Base-by-base conservation (phyloP, 1,284 basidiomycete genomes). In the Ustilago vetiveriae region DNA sequence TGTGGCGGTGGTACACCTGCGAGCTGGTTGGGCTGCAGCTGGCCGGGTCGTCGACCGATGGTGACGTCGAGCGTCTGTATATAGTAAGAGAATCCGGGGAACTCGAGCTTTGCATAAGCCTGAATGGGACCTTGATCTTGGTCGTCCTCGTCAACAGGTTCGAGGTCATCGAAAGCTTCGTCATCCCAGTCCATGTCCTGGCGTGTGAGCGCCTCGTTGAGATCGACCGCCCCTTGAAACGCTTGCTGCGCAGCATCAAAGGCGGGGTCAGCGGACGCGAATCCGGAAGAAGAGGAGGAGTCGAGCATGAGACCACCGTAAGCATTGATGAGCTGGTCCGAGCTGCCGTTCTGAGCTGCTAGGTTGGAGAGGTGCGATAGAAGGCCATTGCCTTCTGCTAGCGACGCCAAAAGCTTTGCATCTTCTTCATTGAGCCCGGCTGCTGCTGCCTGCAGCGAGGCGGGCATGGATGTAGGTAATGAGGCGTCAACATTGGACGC, bases 21-120 rank as follows among this genome's bases (percentile, higher is more conserved):
- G 2, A 54, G 41, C 16, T 66, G 67, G 11, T 55, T 54, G 11
- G 24, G 69, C 32, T 67, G 60, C 30, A 72, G 40, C 47, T 78
- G 59, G 21, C 74, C 74, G 77, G 82, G 82, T 74, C 86, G 78
- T 84, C 90, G 79, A 72, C 87, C 83, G 84, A 89, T 91, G 56
- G 90, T 83, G 55, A 91, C 88, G 24, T 87, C 87, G 84, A 90
- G 74, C 82, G 89, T 92, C 83, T 92, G 91, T 40, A 89, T 88
- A 84, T 90, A 92, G 83, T 91, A 92, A 53, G 91, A 92, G 64
- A 92, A 92, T 83, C 88, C 89, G 35, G 91, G 91, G 79, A 95
- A 95, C 82, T 92, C 91, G 39, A 95, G 90, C 82, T 90, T 92
- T 83, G 93, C 94, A 80, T 94, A 95, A 52, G 92, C 92, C 82